These are phyloP conservation scores for Xylogone sp. DNA, from an alignment of 2,329 filamentous ascomycete genomes.

Conservation along the genomic window DNA sequence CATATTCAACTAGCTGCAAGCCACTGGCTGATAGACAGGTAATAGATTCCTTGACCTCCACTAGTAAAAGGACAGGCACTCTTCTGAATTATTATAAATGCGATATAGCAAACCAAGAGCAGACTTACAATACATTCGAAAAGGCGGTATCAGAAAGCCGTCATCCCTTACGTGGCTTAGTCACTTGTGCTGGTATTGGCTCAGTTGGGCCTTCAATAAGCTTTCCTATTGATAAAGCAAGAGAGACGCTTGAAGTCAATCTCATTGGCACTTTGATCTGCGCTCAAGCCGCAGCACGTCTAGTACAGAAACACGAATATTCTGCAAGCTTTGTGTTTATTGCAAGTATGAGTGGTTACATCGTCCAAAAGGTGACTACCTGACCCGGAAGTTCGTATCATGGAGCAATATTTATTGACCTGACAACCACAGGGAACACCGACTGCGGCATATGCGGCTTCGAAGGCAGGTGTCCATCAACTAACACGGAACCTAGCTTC, in stretches of 20 bases:
- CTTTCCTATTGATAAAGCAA: slow-evolving; percentile 52
- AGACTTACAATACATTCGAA: slow-evolving; percentile 29
- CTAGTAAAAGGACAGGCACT: slow-evolving; percentile 1
- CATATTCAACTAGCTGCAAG: not conserved
- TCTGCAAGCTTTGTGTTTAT: slow-evolving; percentile 47
- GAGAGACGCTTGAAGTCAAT: slow-evolving; percentile 67
- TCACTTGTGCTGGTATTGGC: slow-evolving; percentile 47
- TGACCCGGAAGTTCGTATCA: no score
- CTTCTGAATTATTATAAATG: slow-evolving; percentile 33
- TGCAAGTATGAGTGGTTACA: slow-evolving; percentile 37
- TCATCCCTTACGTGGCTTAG: slow-evolving; percentile 12
- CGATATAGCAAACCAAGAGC: slow-evolving; percentile 42
- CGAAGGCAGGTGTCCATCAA: slow-evolving; percentile 49
- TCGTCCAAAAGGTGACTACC: slow-evolving; percentile 1
- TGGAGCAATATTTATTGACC: not conserved
- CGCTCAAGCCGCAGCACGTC: slow-evolving; percentile 62
- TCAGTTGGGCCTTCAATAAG: slow-evolving; percentile 43
- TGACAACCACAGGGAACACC: not conserved
- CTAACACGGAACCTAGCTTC: slow-evolving; percentile 63
- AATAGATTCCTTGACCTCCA: slow-evolving; percentile 2
- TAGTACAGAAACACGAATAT: slow-evolving; percentile 40
- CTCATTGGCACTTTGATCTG: slow-evolving; percentile 65
- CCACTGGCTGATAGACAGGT: no score
- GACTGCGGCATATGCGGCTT: not conserved
- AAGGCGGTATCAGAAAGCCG: not conserved